Evolutionary conservation across 2,329 filamentous ascomycete species (phyloP).

Genomic region (Dactylellina haptotyla): DNA sequence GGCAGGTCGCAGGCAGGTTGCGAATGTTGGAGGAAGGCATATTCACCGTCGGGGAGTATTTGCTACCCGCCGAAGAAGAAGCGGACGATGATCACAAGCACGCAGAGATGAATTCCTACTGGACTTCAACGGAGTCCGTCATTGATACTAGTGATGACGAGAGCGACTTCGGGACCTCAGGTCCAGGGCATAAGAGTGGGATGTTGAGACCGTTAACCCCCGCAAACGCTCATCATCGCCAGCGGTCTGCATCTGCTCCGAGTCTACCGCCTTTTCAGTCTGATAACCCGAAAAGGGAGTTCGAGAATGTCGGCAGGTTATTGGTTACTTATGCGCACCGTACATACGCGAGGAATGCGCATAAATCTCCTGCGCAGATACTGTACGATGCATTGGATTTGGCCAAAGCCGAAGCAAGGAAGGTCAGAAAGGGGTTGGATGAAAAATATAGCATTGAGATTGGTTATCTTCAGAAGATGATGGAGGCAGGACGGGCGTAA

Average conservation of each 20-base stretch:
- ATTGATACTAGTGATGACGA: constrained; percentile 49
- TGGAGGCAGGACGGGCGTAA: constrained; percentile 39
- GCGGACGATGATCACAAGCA: constrained; percentile 38
- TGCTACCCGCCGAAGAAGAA: constrained; percentile 38
- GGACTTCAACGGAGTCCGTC: constrained; percentile 46
- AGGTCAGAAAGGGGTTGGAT: constrained; percentile 35
- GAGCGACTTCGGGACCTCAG: constrained; percentile 29
- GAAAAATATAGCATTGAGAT: constrained; percentile 54
- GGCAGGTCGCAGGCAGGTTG: constrained; percentile 29
- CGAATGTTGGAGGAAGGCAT: constrained; percentile 44
- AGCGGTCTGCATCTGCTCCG: constrained; percentile 26
- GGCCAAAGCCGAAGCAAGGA: constrained; percentile 28
- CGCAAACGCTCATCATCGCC: constrained; percentile 21
- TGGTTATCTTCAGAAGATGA: constrained; percentile 53
- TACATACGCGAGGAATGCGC: constrained; percentile 43
- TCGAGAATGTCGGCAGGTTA: constrained; percentile 42
- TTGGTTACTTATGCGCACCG: constrained; percentile 43
- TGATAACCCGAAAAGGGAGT: constrained; percentile 27
- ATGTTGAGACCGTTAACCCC: constrained; percentile 27
- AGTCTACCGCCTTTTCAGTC: constrained; percentile 38
- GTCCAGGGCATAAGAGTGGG: constrained; percentile 12
- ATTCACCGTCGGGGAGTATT: constrained; percentile 39
- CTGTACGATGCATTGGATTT: constrained; percentile 45
- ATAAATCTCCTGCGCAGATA: constrained; percentile 46
- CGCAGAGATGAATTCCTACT: constrained; percentile 46